A percentile compares a stretch with the other conserved stretches of the same genome.
Evolutionary conservation across 805 yeast species (phyloP).

Genomic region (Yarrowia sp.): DNA sequence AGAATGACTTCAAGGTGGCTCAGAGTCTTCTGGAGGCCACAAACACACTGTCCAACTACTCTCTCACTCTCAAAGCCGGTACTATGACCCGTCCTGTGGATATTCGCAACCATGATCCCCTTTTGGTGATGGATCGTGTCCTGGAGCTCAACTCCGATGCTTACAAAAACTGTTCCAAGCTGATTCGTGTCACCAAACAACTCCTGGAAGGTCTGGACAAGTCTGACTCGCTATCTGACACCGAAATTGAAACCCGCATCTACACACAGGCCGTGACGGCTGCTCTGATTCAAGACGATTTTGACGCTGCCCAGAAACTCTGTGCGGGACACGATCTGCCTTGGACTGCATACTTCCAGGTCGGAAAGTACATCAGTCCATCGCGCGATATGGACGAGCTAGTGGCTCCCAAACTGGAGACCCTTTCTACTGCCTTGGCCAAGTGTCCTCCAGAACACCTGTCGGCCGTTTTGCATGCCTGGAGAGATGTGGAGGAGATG

Average conservation of each 20-base stretch:
- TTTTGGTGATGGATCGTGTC: constrained; percentile 33
- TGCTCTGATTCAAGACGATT: constrained; percentile 61
- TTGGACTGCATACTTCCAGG: constrained; percentile 76
- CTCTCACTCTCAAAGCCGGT: constrained; percentile 35
- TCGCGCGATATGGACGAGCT: constrained; percentile 47
- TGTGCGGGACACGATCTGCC: constrained; percentile 33
- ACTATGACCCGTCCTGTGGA: constrained; percentile 34
- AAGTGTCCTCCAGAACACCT: constrained; percentile 47
- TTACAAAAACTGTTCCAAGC: constrained; percentile 34
- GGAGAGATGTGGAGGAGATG: constrained; percentile 14
- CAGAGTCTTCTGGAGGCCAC: constrained; percentile 33
- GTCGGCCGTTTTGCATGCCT: background rate
- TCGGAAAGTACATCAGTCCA: constrained; percentile 49
- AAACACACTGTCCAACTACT: constrained; percentile 34
- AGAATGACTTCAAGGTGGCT: constrained; percentile 29
- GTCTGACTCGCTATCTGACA: background rate
- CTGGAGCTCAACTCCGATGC: constrained; percentile 36
- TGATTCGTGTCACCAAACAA: constrained; percentile 29
- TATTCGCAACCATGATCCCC: constrained; percentile 31
- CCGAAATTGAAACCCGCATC: constrained; percentile 26
- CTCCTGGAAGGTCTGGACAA: constrained; percentile 26
- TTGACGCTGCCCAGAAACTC: constrained; percentile 50
- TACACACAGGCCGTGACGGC: constrained; percentile 57
- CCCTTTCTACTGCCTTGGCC: constrained; percentile 52
- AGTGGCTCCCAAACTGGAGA: constrained; percentile 50